A percentile compares a stretch with the other conserved stretches of the same genome.
Conservation (phyloP, 768 basidiomycete genomes). For the Leccinum boreale region DNA sequence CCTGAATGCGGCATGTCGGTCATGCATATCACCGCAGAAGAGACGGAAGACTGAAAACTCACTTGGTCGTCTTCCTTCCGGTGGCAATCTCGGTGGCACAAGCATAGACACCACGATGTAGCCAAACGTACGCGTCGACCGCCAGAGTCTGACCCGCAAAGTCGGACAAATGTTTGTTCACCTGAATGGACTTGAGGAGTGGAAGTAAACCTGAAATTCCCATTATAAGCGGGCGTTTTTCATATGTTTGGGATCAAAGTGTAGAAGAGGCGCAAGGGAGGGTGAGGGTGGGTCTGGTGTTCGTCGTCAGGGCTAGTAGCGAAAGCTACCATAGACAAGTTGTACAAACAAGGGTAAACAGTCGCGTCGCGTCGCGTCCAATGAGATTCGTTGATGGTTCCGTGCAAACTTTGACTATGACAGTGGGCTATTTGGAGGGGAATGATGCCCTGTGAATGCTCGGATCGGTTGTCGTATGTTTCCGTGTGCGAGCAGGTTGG, state of each 20-base stretch:
- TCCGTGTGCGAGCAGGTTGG: too few relatives aligned
- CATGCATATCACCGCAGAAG: not conserved
- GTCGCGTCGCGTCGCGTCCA: conserved; percentile 29
- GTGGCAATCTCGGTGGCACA: conserved; percentile 91
- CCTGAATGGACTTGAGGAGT: conserved; percentile 87
- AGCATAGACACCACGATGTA: conserved; percentile 83
- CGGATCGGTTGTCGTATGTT: too few relatives aligned
- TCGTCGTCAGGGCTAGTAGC: not conserved
- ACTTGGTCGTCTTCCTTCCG: conserved; percentile 82
- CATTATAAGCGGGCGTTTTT: conserved; percentile 44
- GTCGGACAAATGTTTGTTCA: conserved; percentile 71
- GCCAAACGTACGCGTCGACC: conserved; percentile 94
- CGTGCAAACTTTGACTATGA: not conserved
- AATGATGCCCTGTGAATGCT: too few relatives aligned
- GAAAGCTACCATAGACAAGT: not conserved
- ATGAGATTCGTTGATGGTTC: conserved; percentile 4
- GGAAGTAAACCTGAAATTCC: conserved; percentile 91
- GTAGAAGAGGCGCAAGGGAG: conserved; percentile 5
- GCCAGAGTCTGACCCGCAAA: conserved; percentile 83
- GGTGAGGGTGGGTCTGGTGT: not conserved
- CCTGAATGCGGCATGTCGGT: conserved; percentile 39
- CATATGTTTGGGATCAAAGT: not conserved
- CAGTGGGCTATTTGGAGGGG: not conserved
- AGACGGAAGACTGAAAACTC: conserved; percentile 28
- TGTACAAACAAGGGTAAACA: conserved; percentile 29